Percentiles rank a stretch among this genome's conserved stretches.
Conservation (phyloP, 805 yeast genomes). For the Metschnikowia orientalis region DNA sequence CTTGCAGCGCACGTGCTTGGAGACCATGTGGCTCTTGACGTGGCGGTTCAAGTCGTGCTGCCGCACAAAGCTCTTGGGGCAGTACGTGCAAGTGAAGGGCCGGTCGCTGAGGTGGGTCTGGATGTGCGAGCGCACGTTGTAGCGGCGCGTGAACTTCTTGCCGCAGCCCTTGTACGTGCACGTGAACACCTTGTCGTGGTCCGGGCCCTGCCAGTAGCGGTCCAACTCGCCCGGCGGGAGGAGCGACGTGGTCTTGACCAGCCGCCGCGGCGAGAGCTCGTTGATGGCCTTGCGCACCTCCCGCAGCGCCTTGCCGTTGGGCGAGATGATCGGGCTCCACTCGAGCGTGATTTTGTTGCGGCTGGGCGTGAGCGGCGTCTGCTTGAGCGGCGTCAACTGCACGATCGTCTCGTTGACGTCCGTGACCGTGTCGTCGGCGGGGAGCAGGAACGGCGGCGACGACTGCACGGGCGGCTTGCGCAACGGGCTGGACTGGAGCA, state of each 20-base stretch:
- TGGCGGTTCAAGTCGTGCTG: conserved; percentile 94
- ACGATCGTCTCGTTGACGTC: conserved; percentile 40
- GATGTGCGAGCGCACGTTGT: conserved; percentile 90
- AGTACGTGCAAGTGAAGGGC: conserved; percentile 77
- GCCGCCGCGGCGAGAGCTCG: conserved; percentile 43
- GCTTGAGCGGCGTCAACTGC: conserved; percentile 38
- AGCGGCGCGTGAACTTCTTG: conserved; percentile 79
- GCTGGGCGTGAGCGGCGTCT: conserved; percentile 33
- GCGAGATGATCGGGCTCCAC: conserved; percentile 45
- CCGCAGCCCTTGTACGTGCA: conserved; percentile 79
- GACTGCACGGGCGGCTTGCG: conserved; percentile 24
- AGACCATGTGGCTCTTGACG: conserved; percentile 76
- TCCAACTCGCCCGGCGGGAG: conserved; percentile 90
- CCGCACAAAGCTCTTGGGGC: conserved; percentile 85
- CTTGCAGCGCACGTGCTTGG: conserved; percentile 63
- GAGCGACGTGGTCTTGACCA: conserved; percentile 57
- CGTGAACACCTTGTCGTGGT: conserved; percentile 60
- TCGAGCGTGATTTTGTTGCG: conserved; percentile 33
- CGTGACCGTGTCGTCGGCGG: conserved; percentile 27
- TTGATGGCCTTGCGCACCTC: conserved; percentile 27
- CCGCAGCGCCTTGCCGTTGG: conserved; percentile 23
- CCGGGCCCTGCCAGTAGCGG: conserved; percentile 76
- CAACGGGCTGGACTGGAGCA: conserved; percentile 24
- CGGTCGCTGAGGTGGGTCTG: conserved; percentile 95
- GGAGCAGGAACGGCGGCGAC: conserved; percentile 10